Base-by-base conservation (phyloP, 1,284 basidiomycete species). In the Melampsora americana region DNA sequence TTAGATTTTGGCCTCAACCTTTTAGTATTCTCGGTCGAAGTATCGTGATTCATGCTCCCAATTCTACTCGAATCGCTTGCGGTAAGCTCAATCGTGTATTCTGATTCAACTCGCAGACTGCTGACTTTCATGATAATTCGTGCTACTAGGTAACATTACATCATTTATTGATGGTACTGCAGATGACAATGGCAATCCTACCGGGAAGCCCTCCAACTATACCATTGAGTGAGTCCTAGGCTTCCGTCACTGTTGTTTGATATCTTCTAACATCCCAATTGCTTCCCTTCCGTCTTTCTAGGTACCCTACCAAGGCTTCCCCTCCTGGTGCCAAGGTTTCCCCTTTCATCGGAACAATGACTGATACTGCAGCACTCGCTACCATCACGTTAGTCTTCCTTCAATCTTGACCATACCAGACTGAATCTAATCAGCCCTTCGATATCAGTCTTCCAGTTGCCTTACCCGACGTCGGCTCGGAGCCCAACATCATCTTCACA, bases 11-110 rank as follows among this genome's bases (percentile, higher is more conserved):
- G 78, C 79, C 81, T 20, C 70, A 80, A 69, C 66, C 77, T 14
- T 79, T 80, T 75, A 79, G 79, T 18, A 69, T 81, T 12, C 78
- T 81, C 16, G 81, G 81, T 16, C 80, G 81, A 11, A 79, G 79
- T 62, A 70, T 81, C 44, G 80, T 81, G 12, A 78, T 81, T 44
- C 79, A 80, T 53, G 70, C 78, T 16, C 50, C 76, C 44, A 79
- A 80, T 71, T 78, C 78, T 64, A 80, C 77, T 12, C 77, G 79
- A 1, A 56, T 80, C 32, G 80, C 80, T 7, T 81, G 81, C 69
- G 81, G 79, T 76, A 62, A 26, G 72, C 5, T 46, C 20, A 30
- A 28, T 62, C 11, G 2, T 20, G 9, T 28, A 20, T 53, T 69
- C 39, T 60, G n/a, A n/a, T 9, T 50, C 0, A 12, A 44, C 20